These are phyloP conservation scores for Schizothecium vesticola DNA, from an alignment of 495 filamentous ascomycete genomes.

Conservation along the genomic window DNA sequence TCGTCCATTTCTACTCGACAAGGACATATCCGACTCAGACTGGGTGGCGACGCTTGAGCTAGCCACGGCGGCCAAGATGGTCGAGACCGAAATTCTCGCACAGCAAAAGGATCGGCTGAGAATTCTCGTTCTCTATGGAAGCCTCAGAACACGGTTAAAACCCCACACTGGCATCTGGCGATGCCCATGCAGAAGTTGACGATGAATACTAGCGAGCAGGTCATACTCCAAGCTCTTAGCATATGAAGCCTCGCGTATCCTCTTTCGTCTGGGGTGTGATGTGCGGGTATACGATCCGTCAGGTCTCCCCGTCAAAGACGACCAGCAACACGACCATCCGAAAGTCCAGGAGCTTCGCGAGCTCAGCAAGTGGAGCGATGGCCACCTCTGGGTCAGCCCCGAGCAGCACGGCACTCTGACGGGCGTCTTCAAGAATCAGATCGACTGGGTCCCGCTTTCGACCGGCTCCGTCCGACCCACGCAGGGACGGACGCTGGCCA, in stretches of 20 bases:
- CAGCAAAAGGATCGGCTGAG: slow-evolving; percentile 46
- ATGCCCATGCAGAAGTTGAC: background rate
- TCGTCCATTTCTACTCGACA: slow-evolving; percentile 52
- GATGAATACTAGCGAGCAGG: slow-evolving; percentile 18
- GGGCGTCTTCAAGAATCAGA: slow-evolving; percentile 69
- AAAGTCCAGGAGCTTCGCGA: slow-evolving; percentile 64
- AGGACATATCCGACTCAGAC: slow-evolving; percentile 35
- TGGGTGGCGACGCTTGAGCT: slow-evolving; percentile 57
- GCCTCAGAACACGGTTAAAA: slow-evolving; percentile 45
- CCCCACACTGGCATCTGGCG: background rate
- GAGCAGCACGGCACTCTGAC: slow-evolving; percentile 72
- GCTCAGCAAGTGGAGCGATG: slow-evolving; percentile 63
- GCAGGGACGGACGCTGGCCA: slow-evolving; percentile 60
- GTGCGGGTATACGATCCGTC: slow-evolving; percentile 60
- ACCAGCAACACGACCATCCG: slow-evolving; percentile 49
- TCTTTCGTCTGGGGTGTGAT: slow-evolving; percentile 64
- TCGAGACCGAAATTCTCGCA: slow-evolving; percentile 45
- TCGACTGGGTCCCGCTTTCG: slow-evolving; percentile 66
- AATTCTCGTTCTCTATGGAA: slow-evolving; percentile 61
- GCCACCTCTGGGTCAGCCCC: slow-evolving; percentile 63
- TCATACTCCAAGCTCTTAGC: slow-evolving; percentile 61
- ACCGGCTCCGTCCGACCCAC: slow-evolving; percentile 62
- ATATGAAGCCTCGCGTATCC: slow-evolving; percentile 55
- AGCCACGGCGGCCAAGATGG: slow-evolving; percentile 42
- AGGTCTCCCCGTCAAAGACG: slow-evolving; percentile 60